A percentile compares a stretch with the other conserved stretches of the same genome.
These are phyloP conservation scores for Trifolium repens DNA, from an alignment of 306 rosid genomes.

Conservation along the genomic window DNA sequence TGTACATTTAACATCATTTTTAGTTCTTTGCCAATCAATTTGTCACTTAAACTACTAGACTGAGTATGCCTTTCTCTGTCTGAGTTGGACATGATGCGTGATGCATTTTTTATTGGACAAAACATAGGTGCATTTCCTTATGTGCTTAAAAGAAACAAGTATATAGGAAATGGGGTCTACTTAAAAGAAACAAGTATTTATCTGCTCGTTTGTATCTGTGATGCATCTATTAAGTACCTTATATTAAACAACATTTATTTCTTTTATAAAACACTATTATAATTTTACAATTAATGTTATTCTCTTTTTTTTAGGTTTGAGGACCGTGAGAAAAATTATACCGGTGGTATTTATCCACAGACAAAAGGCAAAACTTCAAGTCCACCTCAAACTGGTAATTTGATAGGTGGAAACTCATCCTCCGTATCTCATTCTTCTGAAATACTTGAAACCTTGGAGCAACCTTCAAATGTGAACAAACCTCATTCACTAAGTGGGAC, in stretches of 20 bases:
- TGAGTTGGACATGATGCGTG: conserved; percentile 1
- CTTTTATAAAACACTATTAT: conserved; percentile 10
- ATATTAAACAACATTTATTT: conserved; percentile 13
- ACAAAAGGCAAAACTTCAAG: conserved; percentile 81
- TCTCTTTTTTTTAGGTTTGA: conserved; percentile 50
- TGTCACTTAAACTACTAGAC: conserved; percentile 16
- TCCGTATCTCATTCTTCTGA: conserved; percentile 61
- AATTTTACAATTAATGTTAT: conserved; percentile 20
- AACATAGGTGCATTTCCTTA: conserved; percentile 3
- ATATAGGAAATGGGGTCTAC: conserved; percentile 55
- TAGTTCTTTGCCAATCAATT: not conserved
- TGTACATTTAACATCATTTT: not conserved
- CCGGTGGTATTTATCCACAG: conserved; percentile 53
- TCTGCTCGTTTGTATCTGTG: conserved; percentile 33
- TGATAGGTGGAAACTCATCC: conserved; percentile 57
- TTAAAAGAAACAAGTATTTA: conserved; percentile 72
- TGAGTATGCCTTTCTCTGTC: not conserved
- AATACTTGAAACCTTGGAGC: conserved; percentile 64
- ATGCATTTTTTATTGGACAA: not conserved
- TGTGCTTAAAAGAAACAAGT: conserved; percentile 60
- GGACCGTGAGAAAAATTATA: conserved; percentile 57
- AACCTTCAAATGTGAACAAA: conserved; percentile 58
- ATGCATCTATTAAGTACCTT: conserved; percentile 34
- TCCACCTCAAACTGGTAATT: conserved; percentile 67
- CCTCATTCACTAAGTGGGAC: conserved; percentile 52